Evolutionary conservation across 495 filamentous ascomycete species (phyloP).

Genomic region (Hypoxylon intermedium): DNA sequence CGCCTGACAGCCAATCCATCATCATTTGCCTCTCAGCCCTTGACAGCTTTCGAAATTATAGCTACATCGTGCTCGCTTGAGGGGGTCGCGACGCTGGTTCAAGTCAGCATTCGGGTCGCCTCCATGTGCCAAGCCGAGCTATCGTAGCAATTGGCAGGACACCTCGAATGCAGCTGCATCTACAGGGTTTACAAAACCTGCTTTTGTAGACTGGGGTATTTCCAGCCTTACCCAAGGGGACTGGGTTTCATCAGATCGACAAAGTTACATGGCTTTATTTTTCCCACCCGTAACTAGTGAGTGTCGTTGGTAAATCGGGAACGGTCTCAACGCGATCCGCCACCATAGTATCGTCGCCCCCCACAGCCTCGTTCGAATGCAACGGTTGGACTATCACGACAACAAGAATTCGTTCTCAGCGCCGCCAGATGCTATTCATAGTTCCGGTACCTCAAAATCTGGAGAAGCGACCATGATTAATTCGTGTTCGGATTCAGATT

Average conservation of each 20-base stretch:
- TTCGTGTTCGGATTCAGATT: slow-evolving; percentile 31
- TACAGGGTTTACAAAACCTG: slow-evolving; percentile 36
- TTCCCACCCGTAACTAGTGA: slow-evolving; percentile 6
- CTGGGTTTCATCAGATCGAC: slow-evolving; percentile 31
- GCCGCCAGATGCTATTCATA: neutral
- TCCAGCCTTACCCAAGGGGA: slow-evolving; percentile 32
- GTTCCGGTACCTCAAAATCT: slow-evolving; percentile 2
- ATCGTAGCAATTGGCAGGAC: slow-evolving; percentile 29
- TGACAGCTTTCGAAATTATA: slow-evolving; percentile 4
- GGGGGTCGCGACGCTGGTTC: slow-evolving; percentile 1
- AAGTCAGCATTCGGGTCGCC: slow-evolving; percentile 15
- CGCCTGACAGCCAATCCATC: slow-evolving; percentile 23
- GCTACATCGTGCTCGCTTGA: neutral
- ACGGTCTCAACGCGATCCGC: slow-evolving; percentile 2
- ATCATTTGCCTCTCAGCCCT: slow-evolving; percentile 4
- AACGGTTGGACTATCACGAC: slow-evolving; percentile 10
- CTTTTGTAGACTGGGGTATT: slow-evolving; percentile 27
- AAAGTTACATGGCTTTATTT: slow-evolving; percentile 14
- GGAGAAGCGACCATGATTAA: slow-evolving; percentile 2
- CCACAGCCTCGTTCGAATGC: slow-evolving; percentile 15
- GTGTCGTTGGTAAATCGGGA: slow-evolving; percentile 4
- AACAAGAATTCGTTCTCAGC: slow-evolving; percentile 1
- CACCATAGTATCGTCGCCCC: neutral
- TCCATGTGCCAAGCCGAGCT: slow-evolving; percentile 25
- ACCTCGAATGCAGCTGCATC: slow-evolving; percentile 16